Conservation (phyloP, 2,329 filamentous ascomycete genomes). For the Fusarium bulbicola region DNA sequence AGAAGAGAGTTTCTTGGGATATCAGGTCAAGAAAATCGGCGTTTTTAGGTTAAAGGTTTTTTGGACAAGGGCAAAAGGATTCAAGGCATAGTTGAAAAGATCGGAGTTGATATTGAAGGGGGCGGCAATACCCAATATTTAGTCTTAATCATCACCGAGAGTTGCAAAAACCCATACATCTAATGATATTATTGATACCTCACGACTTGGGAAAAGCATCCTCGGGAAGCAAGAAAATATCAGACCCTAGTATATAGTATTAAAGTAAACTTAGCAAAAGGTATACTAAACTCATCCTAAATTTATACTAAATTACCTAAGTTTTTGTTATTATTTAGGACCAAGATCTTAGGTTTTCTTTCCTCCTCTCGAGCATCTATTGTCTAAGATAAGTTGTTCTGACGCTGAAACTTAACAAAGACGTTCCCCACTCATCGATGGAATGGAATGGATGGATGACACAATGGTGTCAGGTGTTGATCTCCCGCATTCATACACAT, state of each 20-base stretch:
- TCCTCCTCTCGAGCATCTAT: not conserved
- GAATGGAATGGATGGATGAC: not conserved
- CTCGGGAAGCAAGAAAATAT: no score
- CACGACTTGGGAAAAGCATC: not conserved
- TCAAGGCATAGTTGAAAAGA: not conserved
- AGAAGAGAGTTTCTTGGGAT: not conserved
- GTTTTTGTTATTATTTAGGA: no score
- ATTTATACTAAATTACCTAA: no score
- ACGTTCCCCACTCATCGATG: not conserved
- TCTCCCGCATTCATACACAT: not conserved
- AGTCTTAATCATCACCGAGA: not conserved
- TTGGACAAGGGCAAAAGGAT: not conserved
- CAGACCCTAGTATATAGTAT: no score
- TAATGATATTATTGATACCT: not conserved
- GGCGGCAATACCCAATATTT: slow-evolving; percentile 14
- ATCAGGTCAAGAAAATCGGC: not conserved
- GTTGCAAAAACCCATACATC: not conserved
- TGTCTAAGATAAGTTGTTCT: not conserved
- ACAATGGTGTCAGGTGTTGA: not conserved
- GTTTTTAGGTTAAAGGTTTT: not conserved
- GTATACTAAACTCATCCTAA: no score
- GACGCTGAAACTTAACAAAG: not conserved
- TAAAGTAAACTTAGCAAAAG: no score
- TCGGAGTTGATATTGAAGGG: not conserved
- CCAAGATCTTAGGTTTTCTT: no score